phyloP scores from a whole-genome alignment of 2,329 filamentous ascomycete species.

The Escovopsis weberi region DNA sequence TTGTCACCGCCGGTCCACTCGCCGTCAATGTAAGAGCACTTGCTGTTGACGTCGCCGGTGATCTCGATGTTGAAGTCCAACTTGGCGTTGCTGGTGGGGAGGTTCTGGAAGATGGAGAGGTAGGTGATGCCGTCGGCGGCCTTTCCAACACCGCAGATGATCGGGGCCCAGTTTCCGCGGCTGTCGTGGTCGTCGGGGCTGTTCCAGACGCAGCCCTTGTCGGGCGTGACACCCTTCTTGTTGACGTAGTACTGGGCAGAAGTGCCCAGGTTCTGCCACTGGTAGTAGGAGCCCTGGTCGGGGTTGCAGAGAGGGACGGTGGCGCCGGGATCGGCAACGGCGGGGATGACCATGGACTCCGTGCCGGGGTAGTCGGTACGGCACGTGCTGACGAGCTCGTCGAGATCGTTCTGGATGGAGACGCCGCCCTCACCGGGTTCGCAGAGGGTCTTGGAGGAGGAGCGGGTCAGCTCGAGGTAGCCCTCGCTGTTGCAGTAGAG shows the following conservation, averaged over 20 bases:
- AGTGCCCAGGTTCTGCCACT: conserved; percentile 59
- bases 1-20: conserved; percentile 40
- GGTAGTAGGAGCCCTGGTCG: conserved; percentile 56
- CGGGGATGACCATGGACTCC: conserved; percentile 74
- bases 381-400: conserved; percentile 57
- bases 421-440: conserved; percentile 56
- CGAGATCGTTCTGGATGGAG: conserved; percentile 60
- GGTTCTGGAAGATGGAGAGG: conserved; percentile 75
- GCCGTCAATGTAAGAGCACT: conserved; percentile 54
- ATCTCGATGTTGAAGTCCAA: conserved; percentile 74
- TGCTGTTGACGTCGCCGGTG: conserved; percentile 41
- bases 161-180: conserved; percentile 73
- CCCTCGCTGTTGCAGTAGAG: conserved; percentile 61
- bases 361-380: conserved; percentile 93
- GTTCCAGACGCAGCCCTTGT: conserved; percentile 65
- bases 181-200: conserved; percentile 32
- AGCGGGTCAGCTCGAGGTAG: conserved; percentile 65
- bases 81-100: conserved; percentile 52
- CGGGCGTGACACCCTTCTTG: conserved; percentile 51
- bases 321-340: conserved; percentile 45
- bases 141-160: conserved; percentile 72
- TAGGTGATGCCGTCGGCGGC: conserved; percentile 51
- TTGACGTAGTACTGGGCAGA: conserved; percentile 97
- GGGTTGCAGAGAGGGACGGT: conserved; percentile 60
- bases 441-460: conserved; percentile 56